Percentiles rank a stretch among this genome's conserved stretches.
These are phyloP conservation scores for Dryadomyces quercus-mongolicae DNA, from an alignment of 2,329 filamentous ascomycete species.

Conservation along the genomic window DNA sequence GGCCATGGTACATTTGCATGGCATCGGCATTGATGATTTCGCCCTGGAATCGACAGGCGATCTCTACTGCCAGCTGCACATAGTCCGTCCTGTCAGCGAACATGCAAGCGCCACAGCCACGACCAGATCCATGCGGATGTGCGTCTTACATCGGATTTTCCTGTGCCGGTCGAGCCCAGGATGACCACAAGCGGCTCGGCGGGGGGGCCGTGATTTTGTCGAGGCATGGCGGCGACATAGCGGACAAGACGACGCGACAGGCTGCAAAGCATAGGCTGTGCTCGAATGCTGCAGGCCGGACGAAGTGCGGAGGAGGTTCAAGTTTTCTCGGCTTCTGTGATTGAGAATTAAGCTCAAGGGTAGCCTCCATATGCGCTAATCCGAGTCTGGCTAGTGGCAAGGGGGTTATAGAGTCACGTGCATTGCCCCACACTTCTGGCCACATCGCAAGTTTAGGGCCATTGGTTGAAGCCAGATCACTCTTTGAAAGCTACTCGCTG, in stretches of 20 bases:
- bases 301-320: no score
- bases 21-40: conserved; percentile 96
- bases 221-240: conserved; percentile 23
- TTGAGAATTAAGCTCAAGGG: not conserved
- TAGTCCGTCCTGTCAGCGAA: not conserved
- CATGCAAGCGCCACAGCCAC: no score
- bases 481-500: conserved; percentile 5
- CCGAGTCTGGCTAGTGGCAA: not conserved
- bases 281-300: no score
- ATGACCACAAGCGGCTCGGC: conserved; percentile 61
- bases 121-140: not conserved
- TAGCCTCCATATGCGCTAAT: not conserved
- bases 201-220: conserved; percentile 22
- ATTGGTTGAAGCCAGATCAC: conserved; percentile 20
- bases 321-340: not conserved
- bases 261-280: conserved; percentile 2
- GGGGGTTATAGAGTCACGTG: conserved; percentile 10
- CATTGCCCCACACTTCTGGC: conserved; percentile 10
- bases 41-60: conserved; percentile 73
- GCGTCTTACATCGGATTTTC: conserved; percentile 69
- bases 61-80: conserved; percentile 69
- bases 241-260: conserved; percentile 3
- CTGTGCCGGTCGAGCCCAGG: conserved; percentile 83
- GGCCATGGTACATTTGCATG: conserved; percentile 89
- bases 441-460: conserved; percentile 15